A percentile compares a stretch with the other conserved stretches of the same genome.
Conservation (phyloP, 2,329 filamentous ascomycete genomes). For the Periconia sp. region DNA sequence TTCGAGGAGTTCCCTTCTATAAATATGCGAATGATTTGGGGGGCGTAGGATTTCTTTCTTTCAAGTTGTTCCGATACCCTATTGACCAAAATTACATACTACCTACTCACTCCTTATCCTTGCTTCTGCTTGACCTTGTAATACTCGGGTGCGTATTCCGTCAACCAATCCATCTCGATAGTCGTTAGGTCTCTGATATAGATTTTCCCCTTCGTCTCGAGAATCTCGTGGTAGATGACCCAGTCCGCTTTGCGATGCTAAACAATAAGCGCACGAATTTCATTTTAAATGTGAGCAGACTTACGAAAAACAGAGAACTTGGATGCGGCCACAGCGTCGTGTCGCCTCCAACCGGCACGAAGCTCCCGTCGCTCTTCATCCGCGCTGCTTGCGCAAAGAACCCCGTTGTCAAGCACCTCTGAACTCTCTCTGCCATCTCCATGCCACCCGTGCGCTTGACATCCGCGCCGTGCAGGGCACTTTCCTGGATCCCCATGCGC, state of each 20-base stretch:
- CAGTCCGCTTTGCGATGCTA: conserved; percentile 90
- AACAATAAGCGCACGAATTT: neutral
- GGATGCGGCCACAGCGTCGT: conserved; percentile 85
- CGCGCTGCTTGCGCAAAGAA: conserved; percentile 92
- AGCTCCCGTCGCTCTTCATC: conserved; percentile 92
- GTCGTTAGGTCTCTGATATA: conserved; percentile 92
- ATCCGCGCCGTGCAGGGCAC: conserved; percentile 48
- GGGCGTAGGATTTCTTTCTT: too few relatives aligned
- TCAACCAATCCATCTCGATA: conserved; percentile 88
- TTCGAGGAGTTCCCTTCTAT: too few relatives aligned
- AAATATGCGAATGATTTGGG: too few relatives aligned
- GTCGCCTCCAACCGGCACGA: conserved; percentile 74
- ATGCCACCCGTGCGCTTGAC: conserved; percentile 44
- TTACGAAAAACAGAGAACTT: conserved; percentile 83
- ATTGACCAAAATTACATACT: too few relatives aligned
- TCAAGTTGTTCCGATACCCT: too few relatives aligned
- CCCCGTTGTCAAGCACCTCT: conserved; percentile 81
- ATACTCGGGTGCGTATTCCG: conserved; percentile 82
- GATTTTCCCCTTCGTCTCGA: conserved; percentile 85
- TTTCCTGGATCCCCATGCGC: conserved; percentile 70
- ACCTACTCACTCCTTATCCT: neutral
- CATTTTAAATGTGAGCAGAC: conserved; percentile 23
- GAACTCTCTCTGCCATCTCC: conserved; percentile 70
- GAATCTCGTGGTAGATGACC: conserved; percentile 92
- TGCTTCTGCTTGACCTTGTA: conserved; percentile 35